Percentiles rank a stretch among this genome's conserved stretches.
phyloP scores from a whole-genome alignment of 257 asterid genomes.

The Cinchona pubescens region DNA sequence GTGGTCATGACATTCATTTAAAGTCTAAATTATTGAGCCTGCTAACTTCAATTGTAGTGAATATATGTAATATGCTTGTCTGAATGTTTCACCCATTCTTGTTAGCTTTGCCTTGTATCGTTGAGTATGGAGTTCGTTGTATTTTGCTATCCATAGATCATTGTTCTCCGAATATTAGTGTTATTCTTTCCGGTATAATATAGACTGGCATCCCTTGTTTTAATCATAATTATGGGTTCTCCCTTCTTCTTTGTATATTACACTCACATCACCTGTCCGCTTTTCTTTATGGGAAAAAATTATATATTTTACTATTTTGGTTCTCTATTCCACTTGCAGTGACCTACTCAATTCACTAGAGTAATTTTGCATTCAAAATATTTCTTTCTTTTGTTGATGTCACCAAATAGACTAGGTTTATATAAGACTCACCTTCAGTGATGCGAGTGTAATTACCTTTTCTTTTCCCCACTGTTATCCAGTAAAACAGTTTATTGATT shows the following conservation, averaged over 20 bases:
- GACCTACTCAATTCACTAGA: neutral
- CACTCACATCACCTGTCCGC: neutral
- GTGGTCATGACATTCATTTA: neutral
- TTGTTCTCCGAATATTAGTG: neutral
- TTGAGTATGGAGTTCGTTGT: neutral
- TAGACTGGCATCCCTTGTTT: neutral
- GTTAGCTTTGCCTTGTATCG: neutral
- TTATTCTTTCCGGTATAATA: neutral
- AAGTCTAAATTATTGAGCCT: neutral
- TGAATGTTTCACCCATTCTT: constrained; percentile 12
- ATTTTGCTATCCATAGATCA: neutral
- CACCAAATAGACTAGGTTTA: neutral
- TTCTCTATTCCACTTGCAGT: neutral
- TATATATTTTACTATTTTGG: neutral
- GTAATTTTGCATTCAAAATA: neutral
- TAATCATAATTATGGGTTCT: neutral
- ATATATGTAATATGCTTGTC: neutral
- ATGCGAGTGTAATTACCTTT: neutral
- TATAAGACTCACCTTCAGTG: neutral
- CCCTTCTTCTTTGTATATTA: neutral
- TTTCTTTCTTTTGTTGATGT: neutral
- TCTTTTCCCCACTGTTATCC: neutral
- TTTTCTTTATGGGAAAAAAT: neutral
- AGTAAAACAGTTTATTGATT: neutral
- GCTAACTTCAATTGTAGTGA: neutral